Conservation (phyloP, 805 yeast species). For the Candida sanyiensis region DNA sequence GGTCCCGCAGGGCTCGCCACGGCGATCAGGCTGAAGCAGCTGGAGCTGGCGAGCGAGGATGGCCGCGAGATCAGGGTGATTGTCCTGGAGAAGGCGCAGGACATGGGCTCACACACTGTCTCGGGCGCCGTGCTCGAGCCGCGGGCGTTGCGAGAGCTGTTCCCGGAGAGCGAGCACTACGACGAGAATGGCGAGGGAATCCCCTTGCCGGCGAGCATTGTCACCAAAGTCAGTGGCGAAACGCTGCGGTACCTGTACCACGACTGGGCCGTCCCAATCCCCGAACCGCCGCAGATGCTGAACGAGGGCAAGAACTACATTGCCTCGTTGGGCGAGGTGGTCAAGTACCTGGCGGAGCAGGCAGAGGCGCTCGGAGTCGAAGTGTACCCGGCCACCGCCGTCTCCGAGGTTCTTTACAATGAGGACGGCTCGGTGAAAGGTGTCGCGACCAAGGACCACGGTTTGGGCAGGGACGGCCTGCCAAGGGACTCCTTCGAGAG, state of each 20-base stretch:
- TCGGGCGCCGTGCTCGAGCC: slow-evolving; percentile 97
- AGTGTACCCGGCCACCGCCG: slow-evolving; percentile 85
- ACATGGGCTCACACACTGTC: slow-evolving; percentile 86
- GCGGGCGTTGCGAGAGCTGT: slow-evolving; percentile 74
- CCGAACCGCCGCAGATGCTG: slow-evolving; percentile 89
- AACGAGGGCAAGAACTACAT: slow-evolving; percentile 80
- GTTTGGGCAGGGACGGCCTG: slow-evolving; percentile 65
- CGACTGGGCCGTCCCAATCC: slow-evolving; percentile 60
- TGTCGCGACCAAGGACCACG: slow-evolving; percentile 92
- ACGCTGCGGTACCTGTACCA: slow-evolving; percentile 65
- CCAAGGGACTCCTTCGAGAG: slow-evolving; percentile 86
- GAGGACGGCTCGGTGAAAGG: slow-evolving; percentile 66
- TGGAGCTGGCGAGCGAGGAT: slow-evolving; percentile 56
- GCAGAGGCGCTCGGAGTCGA: slow-evolving; percentile 96
- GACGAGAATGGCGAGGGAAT: slow-evolving; percentile 50
- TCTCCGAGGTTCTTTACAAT: slow-evolving; percentile 67
- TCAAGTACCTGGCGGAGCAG: slow-evolving; percentile 72
- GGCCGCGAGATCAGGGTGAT: slow-evolving; percentile 78
- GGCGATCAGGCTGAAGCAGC: slow-evolving; percentile 82
- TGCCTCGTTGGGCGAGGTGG: slow-evolving; percentile 76
- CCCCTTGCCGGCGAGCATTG: slow-evolving; percentile 73
- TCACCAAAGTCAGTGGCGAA: slow-evolving; percentile 71
- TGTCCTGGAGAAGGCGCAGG: slow-evolving; percentile 87
- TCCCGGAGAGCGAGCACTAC: slow-evolving; percentile 57
- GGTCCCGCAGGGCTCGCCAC: slow-evolving; percentile 97